A percentile compares a stretch with the other conserved stretches of the same genome.
Conservation (phyloP, 2,329 filamentous ascomycete species). For the Penicillium sp. region DNA sequence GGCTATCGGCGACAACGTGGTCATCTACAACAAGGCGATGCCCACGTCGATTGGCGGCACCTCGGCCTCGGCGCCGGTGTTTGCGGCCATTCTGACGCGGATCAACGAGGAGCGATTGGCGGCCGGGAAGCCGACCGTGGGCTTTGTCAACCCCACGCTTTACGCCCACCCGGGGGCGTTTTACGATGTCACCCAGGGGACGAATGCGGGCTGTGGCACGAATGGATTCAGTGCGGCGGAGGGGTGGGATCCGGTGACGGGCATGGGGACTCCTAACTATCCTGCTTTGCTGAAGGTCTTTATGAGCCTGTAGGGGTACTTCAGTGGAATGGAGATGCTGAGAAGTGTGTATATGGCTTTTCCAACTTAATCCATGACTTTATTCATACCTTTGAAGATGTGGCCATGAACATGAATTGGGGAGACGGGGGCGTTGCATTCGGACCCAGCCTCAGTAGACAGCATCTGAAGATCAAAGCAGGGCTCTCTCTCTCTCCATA, state of each 20-base stretch:
- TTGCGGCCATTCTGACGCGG: constrained; percentile 58
- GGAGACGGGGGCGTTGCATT: too few species aligned
- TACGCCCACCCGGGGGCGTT: constrained; percentile 36
- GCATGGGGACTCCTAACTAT: constrained; percentile 39
- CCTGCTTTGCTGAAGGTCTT: constrained; percentile 36
- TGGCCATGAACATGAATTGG: too few species aligned
- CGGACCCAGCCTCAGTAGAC: too few species aligned
- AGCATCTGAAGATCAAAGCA: too few species aligned
- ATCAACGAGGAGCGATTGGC: constrained; percentile 58
- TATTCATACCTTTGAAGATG: background rate
- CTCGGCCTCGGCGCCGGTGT: constrained; percentile 55
- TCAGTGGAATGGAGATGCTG: background rate
- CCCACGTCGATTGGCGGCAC: constrained; percentile 33
- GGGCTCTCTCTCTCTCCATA: too few species aligned
- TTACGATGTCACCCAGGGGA: constrained; percentile 35
- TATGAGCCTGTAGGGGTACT: constrained; percentile 21
- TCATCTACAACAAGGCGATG: constrained; percentile 30
- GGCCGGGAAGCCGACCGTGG: constrained; percentile 52
- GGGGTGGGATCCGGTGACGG: constrained; percentile 40
- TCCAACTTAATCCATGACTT: background rate
- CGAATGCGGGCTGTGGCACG: constrained; percentile 35
- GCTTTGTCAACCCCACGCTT: constrained; percentile 55
- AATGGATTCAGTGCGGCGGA: constrained; percentile 30
- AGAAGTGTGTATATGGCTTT: background rate
- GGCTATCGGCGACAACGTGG: constrained; percentile 40